Evolutionary conservation across 805 yeast species (phyloP).

Genomic region (Saturnispora serradocipensis): DNA sequence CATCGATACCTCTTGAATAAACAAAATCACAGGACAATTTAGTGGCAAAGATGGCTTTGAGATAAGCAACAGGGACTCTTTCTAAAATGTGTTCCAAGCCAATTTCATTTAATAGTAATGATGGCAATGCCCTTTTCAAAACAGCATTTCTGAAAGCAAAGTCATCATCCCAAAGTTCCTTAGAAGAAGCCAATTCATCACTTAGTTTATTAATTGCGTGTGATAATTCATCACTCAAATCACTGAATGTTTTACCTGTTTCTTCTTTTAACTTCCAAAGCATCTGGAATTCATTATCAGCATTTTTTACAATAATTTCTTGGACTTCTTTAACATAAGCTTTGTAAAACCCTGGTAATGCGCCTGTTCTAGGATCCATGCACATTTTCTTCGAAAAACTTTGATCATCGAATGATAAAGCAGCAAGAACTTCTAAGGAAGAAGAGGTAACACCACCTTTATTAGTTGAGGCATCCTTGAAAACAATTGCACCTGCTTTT

Average conservation of each 20-base stretch:
- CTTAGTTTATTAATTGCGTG: conserved; percentile 63
- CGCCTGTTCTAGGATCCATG: conserved; percentile 41
- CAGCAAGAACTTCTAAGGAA: conserved; percentile 89
- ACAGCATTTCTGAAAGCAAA: conserved; percentile 65
- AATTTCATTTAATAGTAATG: conserved; percentile 51
- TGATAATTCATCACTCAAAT: conserved; percentile 62
- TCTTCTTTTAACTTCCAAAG: conserved; percentile 67
- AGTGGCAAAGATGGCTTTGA: conserved; percentile 83
- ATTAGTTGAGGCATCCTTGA: conserved; percentile 95
- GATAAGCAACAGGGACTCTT: conserved; percentile 80
- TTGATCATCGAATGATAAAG: conserved; percentile 80
- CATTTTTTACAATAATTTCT: conserved; percentile 63
- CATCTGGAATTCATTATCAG: conserved; percentile 75
- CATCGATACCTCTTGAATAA: conserved; percentile 68
- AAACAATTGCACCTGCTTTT: conserved; percentile 74
- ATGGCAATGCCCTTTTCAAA: conserved; percentile 69
- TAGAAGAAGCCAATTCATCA: conserved; percentile 67
- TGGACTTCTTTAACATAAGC: conserved; percentile 84
- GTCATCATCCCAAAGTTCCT: conserved; percentile 81
- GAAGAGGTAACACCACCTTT: conserved; percentile 99
- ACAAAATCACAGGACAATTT: conserved; percentile 79
- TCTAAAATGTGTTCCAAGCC: conserved; percentile 59
- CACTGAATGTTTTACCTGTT: conserved; percentile 55
- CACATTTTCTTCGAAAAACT: conserved; percentile 78
- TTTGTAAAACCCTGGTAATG: conserved; percentile 65